Evolutionary conservation across 768 basidiomycete species (phyloP), one percentile per base, ranked within the genome.

Genomic region (Inosperma sp.): DNA sequence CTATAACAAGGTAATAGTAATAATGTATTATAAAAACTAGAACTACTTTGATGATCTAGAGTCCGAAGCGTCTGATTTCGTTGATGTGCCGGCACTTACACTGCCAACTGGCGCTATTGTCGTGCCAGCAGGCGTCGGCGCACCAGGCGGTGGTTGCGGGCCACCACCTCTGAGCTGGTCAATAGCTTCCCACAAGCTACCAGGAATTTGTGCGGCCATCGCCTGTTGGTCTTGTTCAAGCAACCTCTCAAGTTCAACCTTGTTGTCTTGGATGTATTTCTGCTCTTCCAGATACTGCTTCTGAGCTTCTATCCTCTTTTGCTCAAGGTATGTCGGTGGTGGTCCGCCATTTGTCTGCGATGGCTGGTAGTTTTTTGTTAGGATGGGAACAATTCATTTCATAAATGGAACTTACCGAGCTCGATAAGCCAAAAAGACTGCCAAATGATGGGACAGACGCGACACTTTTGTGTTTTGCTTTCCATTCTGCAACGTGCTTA

Each of bases 401-500:
- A 4, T 34, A 31, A 14, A 31, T 27, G 5, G 19, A 41, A 60
- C 62, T 49, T 39, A 66, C 60, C 25, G 64, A 52, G 21, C 55
- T 55, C 8, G 65, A 65, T 13, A 75, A 57, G 8, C 78, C 78
- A 29, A 80, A 68, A 10, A 76, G 33, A 10, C 66, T 62, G 9
- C 69, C 65, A 50, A 78, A 70, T 3, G 72, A 69, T n/a, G 57
- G 51, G 7, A 55, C 56, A 30, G 59, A 65, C 54, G 31, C 57
- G 46, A 8, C 66, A 59, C 10, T 67, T 56, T 46, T 70, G 59
- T 58, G 42, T 42, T 72, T 73, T 29, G 69, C 70, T 66, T 85
- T 79, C 93, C 92, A 96, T 59, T 93, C 88, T 48, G 85, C 88
- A 8, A 91, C 62, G 56, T 90, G 84, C 50, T 73, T 76, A 33